A percentile compares a stretch with the other conserved stretches of the same genome.
phyloP scores from a whole-genome alignment of 176 grass and related monocot species.

The Neostapfia colusana region DNA sequence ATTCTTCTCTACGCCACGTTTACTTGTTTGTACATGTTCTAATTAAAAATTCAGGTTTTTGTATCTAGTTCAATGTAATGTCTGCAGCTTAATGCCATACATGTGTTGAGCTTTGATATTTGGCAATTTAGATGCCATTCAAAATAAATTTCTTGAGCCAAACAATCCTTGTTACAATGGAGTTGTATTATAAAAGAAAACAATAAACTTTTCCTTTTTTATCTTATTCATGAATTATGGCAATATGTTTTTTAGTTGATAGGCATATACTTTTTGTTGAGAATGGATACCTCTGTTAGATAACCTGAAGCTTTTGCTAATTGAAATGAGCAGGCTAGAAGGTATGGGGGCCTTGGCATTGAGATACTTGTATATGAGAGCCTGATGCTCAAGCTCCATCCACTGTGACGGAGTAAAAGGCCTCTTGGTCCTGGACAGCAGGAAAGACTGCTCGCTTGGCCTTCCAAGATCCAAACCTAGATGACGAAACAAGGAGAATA shows the following conservation, averaged over 20 bases:
- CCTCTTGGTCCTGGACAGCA: slow-evolving; percentile 73
- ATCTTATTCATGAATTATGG: neutral
- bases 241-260: neutral
- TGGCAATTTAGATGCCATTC: neutral
- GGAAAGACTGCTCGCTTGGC: slow-evolving; percentile 48
- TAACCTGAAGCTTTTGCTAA: slow-evolving; percentile 63
- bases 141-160: neutral
- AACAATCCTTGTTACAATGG: neutral
- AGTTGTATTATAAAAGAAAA: neutral
- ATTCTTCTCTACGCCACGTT: neutral
- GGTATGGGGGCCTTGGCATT: slow-evolving; percentile 79
- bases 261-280: neutral
- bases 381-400: slow-evolving; percentile 96
- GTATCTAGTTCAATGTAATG: neutral
- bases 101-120: neutral
- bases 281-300: slow-evolving; percentile 41
- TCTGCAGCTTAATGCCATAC: neutral
- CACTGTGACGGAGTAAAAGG: slow-evolving; percentile 96
- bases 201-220: neutral
- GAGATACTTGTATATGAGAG: slow-evolving; percentile 92
- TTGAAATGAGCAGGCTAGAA: slow-evolving; percentile 69
- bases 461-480: slow-evolving; percentile 59
- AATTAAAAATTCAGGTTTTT: neutral
- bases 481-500: slow-evolving; percentile 27
- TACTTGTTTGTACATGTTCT: neutral